Evolutionary conservation across 2,329 filamentous ascomycete genomes (phyloP), one percentile per base, ranked within the genome.

Genomic region (Scedosporium dehoogii): DNA sequence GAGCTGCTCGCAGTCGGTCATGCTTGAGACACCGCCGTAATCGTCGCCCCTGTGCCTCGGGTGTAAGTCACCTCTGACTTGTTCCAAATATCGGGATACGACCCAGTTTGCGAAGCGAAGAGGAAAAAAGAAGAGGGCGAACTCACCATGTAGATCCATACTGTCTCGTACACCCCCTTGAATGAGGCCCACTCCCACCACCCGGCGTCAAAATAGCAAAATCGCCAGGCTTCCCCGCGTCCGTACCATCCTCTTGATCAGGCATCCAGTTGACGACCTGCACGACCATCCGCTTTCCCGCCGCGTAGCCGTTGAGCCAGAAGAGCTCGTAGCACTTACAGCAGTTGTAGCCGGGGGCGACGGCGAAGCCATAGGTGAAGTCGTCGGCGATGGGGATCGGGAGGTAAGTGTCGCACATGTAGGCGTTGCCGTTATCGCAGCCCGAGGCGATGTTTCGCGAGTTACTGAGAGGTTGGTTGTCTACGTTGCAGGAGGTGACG

Each of bases 321-420:
- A 64, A 23, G 21, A 69, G 58, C 59, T 68, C 58, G 62, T 65
- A 65, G 64, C 67, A 69, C 58, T 67, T 66, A 64, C 67, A 69
- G 66, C 67, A 69, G 59, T 64, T 66, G 41, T 66, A 51, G 16
- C 64, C 64, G 10, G 66, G 62, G 42, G 65, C 64, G 63, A 69
- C 66, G 23, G 65, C 67, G 58, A 67, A 68, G 33, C 65, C 67
- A 59, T 68, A 67, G 16, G 64, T 64, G 4, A 68, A 63, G 48
- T 69, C 64, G n/a, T 67, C 61, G 10, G 62, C 18, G 2, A 68
- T 62, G 4, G 67, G 67, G 25, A 63, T 58, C 21, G 67, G 67
- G 59, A 66, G 63, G 65, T 65, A 68, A 12, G 59, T 53, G 60
- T 65, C 64, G 64, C 67, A 69, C 23, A 68, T 51, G 62, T 46